These are phyloP conservation scores for Suillus hirtellus DNA, from an alignment of 768 basidiomycete species.

Conservation along the genomic window DNA sequence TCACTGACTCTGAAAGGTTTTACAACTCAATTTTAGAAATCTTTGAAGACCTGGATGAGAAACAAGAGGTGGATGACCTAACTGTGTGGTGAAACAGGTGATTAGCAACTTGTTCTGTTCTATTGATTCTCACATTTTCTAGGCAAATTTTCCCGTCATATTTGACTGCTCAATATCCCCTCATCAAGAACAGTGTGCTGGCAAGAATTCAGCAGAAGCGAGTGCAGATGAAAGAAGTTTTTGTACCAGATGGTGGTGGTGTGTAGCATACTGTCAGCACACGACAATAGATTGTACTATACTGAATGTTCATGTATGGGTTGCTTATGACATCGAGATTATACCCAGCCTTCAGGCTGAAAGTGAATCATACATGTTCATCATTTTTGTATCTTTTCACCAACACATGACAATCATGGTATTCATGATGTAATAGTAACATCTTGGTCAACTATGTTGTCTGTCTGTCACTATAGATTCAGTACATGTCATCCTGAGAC, in stretches of 20 bases:
- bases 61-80: conserved; percentile 20
- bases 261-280: not conserved
- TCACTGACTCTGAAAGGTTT: conserved; percentile 27
- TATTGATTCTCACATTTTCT: not conserved
- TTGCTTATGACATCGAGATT: too few species aligned
- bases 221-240: not conserved
- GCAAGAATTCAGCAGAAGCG: conserved; percentile 9
- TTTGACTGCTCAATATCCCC: not conserved
- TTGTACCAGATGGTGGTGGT: not conserved
- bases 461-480: too few species aligned
- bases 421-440: too few species aligned
- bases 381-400: too few species aligned
- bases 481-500: too few species aligned
- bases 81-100: conserved; percentile 24
- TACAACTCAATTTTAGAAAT: conserved; percentile 23
- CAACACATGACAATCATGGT: too few species aligned
- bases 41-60: conserved; percentile 23
- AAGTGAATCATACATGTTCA: too few species aligned
- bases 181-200: conserved; percentile 8
- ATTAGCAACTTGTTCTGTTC: not conserved
- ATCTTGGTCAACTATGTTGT: too few species aligned
- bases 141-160: conserved; percentile 15
- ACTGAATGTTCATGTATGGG: too few species aligned
- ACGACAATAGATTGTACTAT: too few species aligned
- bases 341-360: too few species aligned